Evolutionary conservation across 1,139 yeast genomes (phyloP), one percentile per base, ranked within the genome.

Genomic region (Scheffersomyces segobiensis): DNA sequence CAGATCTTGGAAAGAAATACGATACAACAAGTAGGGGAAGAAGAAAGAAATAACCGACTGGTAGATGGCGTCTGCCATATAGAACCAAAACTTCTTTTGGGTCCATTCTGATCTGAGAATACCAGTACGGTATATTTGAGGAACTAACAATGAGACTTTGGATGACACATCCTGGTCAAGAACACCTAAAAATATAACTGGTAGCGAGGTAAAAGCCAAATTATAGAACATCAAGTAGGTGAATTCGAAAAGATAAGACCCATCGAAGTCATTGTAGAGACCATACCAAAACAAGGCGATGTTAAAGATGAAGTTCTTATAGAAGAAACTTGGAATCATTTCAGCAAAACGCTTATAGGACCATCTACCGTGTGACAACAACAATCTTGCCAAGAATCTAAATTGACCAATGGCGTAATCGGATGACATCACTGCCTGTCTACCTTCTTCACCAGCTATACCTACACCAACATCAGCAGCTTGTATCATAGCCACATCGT

Each of bases 401-500:
- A 95, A 95, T 73, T 95, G 98, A 17, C 98, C 99, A 72, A 95
- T 80, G 2, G 98, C 98, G 75, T 93, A 95, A 78, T 95, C 99
- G 0, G 98, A 90, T 8, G 97, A 89, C 99, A 95, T 95, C 12
- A 88, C 98, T 17, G 99, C 99, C 73, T 93, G 98, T 54, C 98
- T 82, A 65, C 99, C 99, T 80, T 95, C 99, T 76, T 92, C 97
- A 72, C 99, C 99, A 53, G 97, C 97, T 67, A 95, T 95, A 75
- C 99, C 99, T 54, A 95, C 96, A 66, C 99, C 99, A 46, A 95
- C 96, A 75, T 95, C 96, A 1, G 99, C 99, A 49, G 97, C 93
- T 72, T 95, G 98, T 65, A 95, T 95, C 99, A 95, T 95, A 5
- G 98, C 97, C 62, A 95, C 99, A 76, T 95, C 99, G 71, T 95